Evolutionary conservation across 345 rosid species (phyloP), one percentile per base, ranked within the genome.

Genomic region (Atalantia buxifolia): DNA sequence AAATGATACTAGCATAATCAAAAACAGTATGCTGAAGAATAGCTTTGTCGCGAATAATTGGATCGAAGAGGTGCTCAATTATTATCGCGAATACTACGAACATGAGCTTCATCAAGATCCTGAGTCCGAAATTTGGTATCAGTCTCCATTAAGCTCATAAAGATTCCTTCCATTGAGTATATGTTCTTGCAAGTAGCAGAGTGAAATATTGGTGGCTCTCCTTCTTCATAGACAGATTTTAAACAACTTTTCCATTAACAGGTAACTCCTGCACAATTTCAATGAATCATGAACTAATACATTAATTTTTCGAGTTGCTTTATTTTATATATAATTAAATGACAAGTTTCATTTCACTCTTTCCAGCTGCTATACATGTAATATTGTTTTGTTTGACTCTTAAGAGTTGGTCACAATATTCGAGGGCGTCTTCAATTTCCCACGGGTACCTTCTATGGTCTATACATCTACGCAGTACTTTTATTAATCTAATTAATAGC

Each of bases 131-230:
- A 81, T 12, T 59, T 63, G 33, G 75, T 75, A 18, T 74, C 57
- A 3, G 74, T 69, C 35, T 90, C 94, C 84, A 90, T 86, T 55
- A 84, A 81, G 85, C 81, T 77, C 1, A 91, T 9, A 78, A 93
- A 91, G 69, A 88, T 38, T 31, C 95, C 93, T 86, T 89, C 93
- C 86, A 73, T 85, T 0, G 92, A 90, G 83, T 89, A 90, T 76
- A 89, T 91, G 80, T 79, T 81, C 84, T 89, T 91, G 82, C 95
- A 88, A 7, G 82, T 81, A n/a, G 94, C 94, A 36, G 80, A 33
- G 60, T 90, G 98, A 79, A 86, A 90, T 13, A 93, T 40, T 0
- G 96, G 96, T 21, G 90, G 89, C 72, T 89, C 92, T 77, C 94
- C 94, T 70, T 93, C 93, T 85, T 88, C 86, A 8, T 90, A 88